These are phyloP conservation scores for Candida tropicalis DNA, from an alignment of 1,139 yeast genomes.

Conservation along the genomic window DNA sequence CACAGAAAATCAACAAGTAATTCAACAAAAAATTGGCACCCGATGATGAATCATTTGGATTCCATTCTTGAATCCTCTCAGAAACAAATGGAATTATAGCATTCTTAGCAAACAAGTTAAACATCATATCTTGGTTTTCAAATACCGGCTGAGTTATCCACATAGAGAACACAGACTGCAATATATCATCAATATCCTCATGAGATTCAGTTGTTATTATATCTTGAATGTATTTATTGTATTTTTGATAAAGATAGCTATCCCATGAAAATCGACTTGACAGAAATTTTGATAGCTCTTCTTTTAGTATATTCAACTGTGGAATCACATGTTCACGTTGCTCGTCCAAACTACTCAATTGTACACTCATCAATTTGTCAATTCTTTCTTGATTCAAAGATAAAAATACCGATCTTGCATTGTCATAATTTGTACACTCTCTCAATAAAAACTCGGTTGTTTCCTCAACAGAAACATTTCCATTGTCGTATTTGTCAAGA, in stretches of 20 bases:
- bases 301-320: background rate
- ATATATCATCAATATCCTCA: background rate
- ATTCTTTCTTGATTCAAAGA: background rate
- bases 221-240: background rate
- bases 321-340: background rate
- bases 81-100: slow-evolving; percentile 20
- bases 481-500: background rate
- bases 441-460: background rate
- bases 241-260: background rate
- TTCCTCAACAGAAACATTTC: background rate
- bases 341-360: background rate
- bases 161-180: background rate
- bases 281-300: background rate
- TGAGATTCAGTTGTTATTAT: background rate
- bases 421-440: background rate
- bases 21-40: slow-evolving; percentile 19
- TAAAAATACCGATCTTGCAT: background rate
- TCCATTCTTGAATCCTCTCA: background rate
- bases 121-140: slow-evolving; percentile 1
- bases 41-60: background rate
- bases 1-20: slow-evolving; percentile 20
- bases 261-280: background rate
- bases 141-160: slow-evolving; percentile 6
- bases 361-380: background rate
- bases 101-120: slow-evolving; percentile 21